phyloP scores from a whole-genome alignment of 139 green algal species.

The Chlamydomonas asymmetrica region DNA sequence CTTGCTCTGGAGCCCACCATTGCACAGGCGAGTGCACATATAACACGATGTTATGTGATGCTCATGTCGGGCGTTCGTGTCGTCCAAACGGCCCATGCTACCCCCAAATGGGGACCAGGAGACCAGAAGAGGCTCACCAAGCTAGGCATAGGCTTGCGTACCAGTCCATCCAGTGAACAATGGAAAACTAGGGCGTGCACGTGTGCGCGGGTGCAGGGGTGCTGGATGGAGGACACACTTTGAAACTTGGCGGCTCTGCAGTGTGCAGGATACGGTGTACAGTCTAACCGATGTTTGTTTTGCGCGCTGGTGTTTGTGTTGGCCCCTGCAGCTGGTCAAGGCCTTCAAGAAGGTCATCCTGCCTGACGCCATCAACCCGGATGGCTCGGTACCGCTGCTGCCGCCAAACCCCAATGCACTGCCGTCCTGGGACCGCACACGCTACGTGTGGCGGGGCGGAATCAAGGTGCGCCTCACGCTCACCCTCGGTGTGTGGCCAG shows the following conservation, averaged over 20 bases:
- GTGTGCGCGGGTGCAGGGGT: no score
- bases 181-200: no score
- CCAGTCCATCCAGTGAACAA: no score
- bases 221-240: no score
- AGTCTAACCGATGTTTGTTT: constrained; percentile 18
- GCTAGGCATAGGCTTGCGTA: no score
- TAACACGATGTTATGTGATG: no score
- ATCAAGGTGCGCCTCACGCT: constrained; percentile 14
- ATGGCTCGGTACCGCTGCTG: constrained; percentile 12
- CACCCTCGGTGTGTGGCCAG: neutral
- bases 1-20: constrained; percentile 18
- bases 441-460: constrained; percentile 26
- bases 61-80: no score
- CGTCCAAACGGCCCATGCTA: no score
- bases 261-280: no score
- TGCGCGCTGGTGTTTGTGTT: constrained; percentile 24
- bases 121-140: no score
- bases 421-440: constrained; percentile 42
- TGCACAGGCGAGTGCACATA: constrained; percentile 30
- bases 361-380: constrained; percentile 49
- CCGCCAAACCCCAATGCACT: constrained; percentile 11
- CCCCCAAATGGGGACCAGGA: no score
- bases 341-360: constrained; percentile 41
- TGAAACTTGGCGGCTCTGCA: no score
- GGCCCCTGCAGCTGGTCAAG: constrained; percentile 22